Evolutionary conservation across 805 yeast genomes (phyloP).

Genomic region (Candida insectalens): DNA sequence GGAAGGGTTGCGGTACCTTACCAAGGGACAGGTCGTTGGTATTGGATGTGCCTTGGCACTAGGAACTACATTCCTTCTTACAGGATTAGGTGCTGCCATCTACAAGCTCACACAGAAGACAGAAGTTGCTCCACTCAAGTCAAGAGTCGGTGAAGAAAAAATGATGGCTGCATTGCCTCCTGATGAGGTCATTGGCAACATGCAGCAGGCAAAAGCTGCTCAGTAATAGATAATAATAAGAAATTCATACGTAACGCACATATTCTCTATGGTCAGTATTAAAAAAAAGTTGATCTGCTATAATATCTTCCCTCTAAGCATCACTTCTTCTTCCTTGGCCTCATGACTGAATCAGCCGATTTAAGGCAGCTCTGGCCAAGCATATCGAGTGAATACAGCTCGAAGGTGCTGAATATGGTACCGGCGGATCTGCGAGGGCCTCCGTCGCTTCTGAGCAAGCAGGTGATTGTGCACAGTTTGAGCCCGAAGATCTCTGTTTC

Average conservation of each 20-base stretch:
- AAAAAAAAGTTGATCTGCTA: too few relatives aligned
- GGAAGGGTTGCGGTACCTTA: conserved; percentile 17
- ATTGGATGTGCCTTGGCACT: conserved; percentile 61
- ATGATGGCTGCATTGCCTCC: conserved; percentile 60
- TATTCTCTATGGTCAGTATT: conserved; percentile 1
- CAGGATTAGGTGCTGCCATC: conserved; percentile 29
- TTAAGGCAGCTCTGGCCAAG: neutral
- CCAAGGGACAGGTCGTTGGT: conserved; percentile 58
- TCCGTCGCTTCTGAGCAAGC: conserved; percentile 19
- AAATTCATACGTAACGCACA: neutral
- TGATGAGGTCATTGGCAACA: conserved; percentile 29
- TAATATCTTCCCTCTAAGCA: too few relatives aligned
- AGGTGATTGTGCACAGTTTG: conserved; percentile 18
- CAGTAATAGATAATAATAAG: too few relatives aligned
- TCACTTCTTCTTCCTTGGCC: neutral
- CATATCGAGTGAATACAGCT: too few relatives aligned
- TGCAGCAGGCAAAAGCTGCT: conserved; percentile 12
- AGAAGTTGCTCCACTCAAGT: conserved; percentile 34
- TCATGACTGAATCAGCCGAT: neutral
- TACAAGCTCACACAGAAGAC: conserved; percentile 28
- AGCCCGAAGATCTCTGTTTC: conserved; percentile 25
- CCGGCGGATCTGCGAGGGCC: conserved; percentile 19
- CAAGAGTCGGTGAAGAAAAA: conserved; percentile 51
- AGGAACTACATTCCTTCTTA: conserved; percentile 34
- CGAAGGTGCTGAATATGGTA: conserved; percentile 11